Evolutionary conservation across 2,329 filamentous ascomycete genomes (phyloP).

Genomic region (Fusarium citri): DNA sequence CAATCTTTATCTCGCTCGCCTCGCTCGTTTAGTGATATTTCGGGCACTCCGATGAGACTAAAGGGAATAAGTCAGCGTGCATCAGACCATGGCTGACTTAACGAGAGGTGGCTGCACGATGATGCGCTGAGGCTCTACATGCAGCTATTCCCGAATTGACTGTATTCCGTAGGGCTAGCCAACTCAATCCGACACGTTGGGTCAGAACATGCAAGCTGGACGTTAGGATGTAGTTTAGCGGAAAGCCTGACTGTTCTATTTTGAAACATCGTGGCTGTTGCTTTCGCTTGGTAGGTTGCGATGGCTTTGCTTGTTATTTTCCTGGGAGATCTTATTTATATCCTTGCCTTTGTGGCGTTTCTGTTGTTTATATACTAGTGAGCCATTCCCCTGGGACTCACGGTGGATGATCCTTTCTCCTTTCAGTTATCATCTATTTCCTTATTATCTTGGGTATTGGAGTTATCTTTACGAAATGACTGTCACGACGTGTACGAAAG

Average conservation of each 20-base stretch:
- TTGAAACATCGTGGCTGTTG: not conserved
- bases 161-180: not conserved
- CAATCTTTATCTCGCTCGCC: not conserved
- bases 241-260: not conserved
- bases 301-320: not conserved
- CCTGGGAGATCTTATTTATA: not conserved
- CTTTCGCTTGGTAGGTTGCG: not conserved
- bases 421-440: not conserved
- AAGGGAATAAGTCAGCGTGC: not conserved
- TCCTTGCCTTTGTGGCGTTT: not conserved
- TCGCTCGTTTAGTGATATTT: not conserved
- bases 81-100: constrained; percentile 4
- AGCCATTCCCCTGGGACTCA: not conserved
- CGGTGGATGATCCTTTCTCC: not conserved
- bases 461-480: not conserved
- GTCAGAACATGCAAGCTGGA: constrained; percentile 1
- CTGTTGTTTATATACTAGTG: not conserved
- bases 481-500: not conserved
- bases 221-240: not conserved
- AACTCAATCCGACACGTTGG: constrained; percentile 3
- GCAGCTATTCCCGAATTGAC: not conserved
- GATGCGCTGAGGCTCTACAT: constrained; percentile 18
- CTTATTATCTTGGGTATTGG: not conserved
- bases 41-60: constrained; percentile 9
- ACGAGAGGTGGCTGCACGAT: not conserved